Evolutionary conservation across 2,329 filamentous ascomycete species (phyloP), one percentile per base, ranked within the genome.

Genomic region (Calonectria pseudoturangicola): DNA sequence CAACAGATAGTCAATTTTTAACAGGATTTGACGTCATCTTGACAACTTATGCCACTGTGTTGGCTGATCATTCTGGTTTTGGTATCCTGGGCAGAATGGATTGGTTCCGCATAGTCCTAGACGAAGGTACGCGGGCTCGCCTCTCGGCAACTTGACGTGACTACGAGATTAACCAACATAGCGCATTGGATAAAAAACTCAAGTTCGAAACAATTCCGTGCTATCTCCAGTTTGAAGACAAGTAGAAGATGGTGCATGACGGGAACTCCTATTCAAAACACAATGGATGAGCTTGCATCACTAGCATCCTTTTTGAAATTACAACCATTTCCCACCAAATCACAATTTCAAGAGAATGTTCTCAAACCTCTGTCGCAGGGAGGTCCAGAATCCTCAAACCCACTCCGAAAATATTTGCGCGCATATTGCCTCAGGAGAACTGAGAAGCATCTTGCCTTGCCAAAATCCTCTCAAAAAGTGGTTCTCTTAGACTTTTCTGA

Each of bases 201-300:
- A 15, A 80, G 84, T 1, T 89, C 88, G 0, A 83, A 81, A 0
- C 82, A 88, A 8, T 84, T 87, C 67, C 83, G 83, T 1, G 84
- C 87, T 0, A 85, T 86, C 2, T 76, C 79, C 8, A 80, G 83
- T 0, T 81, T 91, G 0, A 71, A 77, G 2, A 85, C 88, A 0
- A 81, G 82, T 2, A 85, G 83, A 0, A 83, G 89, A 5, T 91
- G 89, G 89, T 89, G 88, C 68, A 78, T 90, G 0, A 87, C 87
- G 0, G 88, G 88, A 0, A 90, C 89, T 0, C 89, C 89, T 0
- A 87, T 91, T 9, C 89, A 91, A 71, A 91, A 91, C 74, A 83
- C 81, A 1, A 81, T 91, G 0, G 85, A 87, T 3, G 89, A 91
- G 21, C 82, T 91, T 1, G 73, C 70, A 4, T 75, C 77, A 0